Evolutionary conservation across 2,329 filamentous ascomycete species (phyloP).

Genomic region (Trichothecium sympodiale): DNA sequence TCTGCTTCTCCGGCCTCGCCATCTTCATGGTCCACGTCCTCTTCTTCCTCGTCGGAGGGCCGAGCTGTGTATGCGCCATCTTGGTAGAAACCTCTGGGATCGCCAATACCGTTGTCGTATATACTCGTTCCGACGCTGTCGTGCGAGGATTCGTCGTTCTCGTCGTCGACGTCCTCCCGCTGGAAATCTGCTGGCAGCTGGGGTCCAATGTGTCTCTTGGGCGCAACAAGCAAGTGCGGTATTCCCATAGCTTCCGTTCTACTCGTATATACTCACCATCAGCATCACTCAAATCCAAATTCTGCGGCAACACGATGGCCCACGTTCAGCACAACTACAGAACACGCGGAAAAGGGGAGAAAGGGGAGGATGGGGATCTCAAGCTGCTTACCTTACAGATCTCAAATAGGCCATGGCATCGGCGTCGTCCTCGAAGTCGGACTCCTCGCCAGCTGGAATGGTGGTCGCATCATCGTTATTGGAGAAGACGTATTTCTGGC

Average conservation of each 20-base stretch:
- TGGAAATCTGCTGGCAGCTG: constrained; percentile 30
- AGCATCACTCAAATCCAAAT: constrained; percentile 19
- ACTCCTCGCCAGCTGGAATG: constrained; percentile 39
- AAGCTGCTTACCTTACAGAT: constrained; percentile 54
- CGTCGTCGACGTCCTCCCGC: constrained; percentile 16
- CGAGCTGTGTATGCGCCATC: constrained; percentile 71
- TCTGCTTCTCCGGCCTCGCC: constrained; percentile 12
- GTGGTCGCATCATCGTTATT: constrained; percentile 40
- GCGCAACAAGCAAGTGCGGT: constrained; percentile 59
- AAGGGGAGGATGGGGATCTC: not conserved
- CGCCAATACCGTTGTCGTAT: constrained; percentile 37
- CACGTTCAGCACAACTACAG: constrained; percentile 16
- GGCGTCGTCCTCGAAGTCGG: constrained; percentile 56
- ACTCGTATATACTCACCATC: constrained; percentile 31
- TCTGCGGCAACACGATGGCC: constrained; percentile 1
- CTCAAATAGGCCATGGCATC: constrained; percentile 61
- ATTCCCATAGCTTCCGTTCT: constrained; percentile 68
- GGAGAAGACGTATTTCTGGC: constrained; percentile 62
- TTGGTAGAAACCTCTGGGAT: constrained; percentile 55
- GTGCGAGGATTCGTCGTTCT: constrained; percentile 16
- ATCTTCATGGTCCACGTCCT: constrained; percentile 18
- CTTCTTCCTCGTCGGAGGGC: constrained; percentile 23
- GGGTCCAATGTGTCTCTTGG: constrained; percentile 41
- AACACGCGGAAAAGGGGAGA: not conserved
- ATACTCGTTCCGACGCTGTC: constrained; percentile 27